A percentile compares a stretch with the other conserved stretches of the same genome.
Conservation (phyloP, 1,284 basidiomycete species). For the Rhodotorula mucilaginosa region DNA sequence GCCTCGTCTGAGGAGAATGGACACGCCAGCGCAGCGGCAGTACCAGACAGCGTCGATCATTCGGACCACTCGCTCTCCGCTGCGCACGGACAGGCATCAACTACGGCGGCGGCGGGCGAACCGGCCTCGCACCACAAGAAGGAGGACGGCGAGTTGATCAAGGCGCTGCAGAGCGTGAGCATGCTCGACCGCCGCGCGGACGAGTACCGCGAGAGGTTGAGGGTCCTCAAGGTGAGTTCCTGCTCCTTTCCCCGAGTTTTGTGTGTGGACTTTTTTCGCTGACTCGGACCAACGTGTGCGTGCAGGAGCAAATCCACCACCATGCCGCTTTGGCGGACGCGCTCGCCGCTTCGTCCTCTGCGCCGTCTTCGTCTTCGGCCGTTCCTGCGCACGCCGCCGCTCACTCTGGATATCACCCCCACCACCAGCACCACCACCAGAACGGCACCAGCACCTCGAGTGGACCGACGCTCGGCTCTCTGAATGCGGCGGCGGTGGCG, state of each 20-base stretch:
- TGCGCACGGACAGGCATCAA: no score
- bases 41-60: neutral
- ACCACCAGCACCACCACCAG: no score
- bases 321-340: slow-evolving; percentile 31
- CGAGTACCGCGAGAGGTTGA: slow-evolving; percentile 30
- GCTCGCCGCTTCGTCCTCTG: slow-evolving; percentile 1
- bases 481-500: neutral
- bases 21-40: neutral
- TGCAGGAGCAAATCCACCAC: slow-evolving; percentile 32
- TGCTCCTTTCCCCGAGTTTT: no score
- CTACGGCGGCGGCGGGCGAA: neutral
- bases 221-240: slow-evolving; percentile 21
- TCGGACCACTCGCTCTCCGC: neutral
- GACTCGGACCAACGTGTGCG: neutral
- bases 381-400: no score
- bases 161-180: slow-evolving; percentile 26
- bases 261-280: neutral
- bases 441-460: neutral
- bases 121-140: neutral
- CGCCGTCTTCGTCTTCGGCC: neutral
- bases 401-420: no score
- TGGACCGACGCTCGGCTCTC: neutral
- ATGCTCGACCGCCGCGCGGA: slow-evolving; percentile 27
- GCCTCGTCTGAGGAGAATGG: neutral
- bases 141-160: slow-evolving; percentile 30